These are phyloP conservation scores for Trapa incisa DNA, from an alignment of 345 rosid genomes.

Conservation along the genomic window DNA sequence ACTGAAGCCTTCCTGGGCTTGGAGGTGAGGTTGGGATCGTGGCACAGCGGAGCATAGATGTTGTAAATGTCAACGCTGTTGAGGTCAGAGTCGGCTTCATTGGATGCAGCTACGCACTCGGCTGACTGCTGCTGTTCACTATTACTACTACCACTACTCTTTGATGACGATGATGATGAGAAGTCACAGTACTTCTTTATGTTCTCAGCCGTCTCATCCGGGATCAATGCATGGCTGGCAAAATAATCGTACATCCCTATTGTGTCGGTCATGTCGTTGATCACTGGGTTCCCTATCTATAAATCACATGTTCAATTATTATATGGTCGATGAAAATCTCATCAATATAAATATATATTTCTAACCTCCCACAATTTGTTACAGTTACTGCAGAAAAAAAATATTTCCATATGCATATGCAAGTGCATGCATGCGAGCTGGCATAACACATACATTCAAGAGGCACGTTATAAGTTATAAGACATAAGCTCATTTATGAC, in stretches of 20 bases:
- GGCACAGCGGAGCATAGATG: conserved; percentile 70
- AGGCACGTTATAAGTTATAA: no score
- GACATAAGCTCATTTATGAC: not conserved
- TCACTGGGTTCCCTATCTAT: conserved; percentile 83
- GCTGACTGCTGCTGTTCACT: conserved; percentile 11
- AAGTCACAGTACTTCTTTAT: conserved; percentile 41
- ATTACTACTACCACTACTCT: conserved; percentile 3
- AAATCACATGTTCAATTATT: not conserved
- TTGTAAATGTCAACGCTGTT: conserved; percentile 40
- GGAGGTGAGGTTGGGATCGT: conserved; percentile 32
- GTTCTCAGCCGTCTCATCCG: conserved; percentile 18
- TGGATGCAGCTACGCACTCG: conserved; percentile 27
- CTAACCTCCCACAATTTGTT: no score
- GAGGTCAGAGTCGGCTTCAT: conserved; percentile 11
- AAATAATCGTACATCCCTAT: conserved; percentile 61
- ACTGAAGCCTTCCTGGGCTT: conserved; percentile 34
- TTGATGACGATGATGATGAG: conserved; percentile 9
- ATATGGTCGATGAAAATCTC: no score
- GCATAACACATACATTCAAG: no score
- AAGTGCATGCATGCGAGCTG: no score
- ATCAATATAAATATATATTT: no score
- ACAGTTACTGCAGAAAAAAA: no score
- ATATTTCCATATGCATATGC: no score
- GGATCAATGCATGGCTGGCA: conserved; percentile 50
- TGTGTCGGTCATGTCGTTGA: conserved; percentile 52